Base-by-base conservation (phyloP, 2,329 filamentous ascomycete species). In the Plectosphaerella cucumerina region DNA sequence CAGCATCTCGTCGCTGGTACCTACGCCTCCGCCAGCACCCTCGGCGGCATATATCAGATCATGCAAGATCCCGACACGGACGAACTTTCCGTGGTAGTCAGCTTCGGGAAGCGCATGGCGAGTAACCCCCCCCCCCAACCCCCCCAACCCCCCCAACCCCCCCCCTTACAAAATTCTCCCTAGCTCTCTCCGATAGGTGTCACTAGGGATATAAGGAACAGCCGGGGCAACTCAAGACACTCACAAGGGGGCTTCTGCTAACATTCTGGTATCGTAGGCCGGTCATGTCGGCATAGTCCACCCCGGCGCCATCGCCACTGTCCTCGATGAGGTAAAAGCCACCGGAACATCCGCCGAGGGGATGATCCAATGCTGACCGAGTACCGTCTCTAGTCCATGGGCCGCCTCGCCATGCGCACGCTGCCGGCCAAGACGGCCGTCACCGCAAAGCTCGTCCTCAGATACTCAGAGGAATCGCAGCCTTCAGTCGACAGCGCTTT, bases 301-400 rank as follows among this genome's bases (percentile, higher is more conserved):
- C 52, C 69, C 69, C 8, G 70, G 70, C 17, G 58, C 72, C 51
- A 58, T 63, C 14, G 62, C 65, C 43, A 59, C 70, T 14, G 51
- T 72, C 50, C 54, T 69, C 42, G 70, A 73, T 47, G 70, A 72
- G 62, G 58, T 31, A 31, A 31, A 11, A 10, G 12, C 26, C 12
- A 11, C 26, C n/a, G n/a, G n/a, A n/a, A n/a, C n/a, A n/a, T n/a
- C n/a, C n/a, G n/a, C n/a, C n/a, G n/a, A n/a, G n/a, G n/a, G n/a
- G n/a, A n/a, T n/a, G n/a, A n/a, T n/a, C n/a, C n/a, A n/a, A n/a
- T n/a, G n/a, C n/a, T n/a, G n/a, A n/a, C n/a, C n/a, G n/a, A n/a
- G n/a, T n/a, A n/a, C n/a, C n/a, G n/a, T n/a, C n/a, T n/a, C n/a
- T 8, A 31, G 26, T 31, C 64, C 18, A 67, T 70, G 61, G 66